phyloP scores from a whole-genome alignment of 2,329 filamentous ascomycete species.

The Hypoxylon sp. region DNA sequence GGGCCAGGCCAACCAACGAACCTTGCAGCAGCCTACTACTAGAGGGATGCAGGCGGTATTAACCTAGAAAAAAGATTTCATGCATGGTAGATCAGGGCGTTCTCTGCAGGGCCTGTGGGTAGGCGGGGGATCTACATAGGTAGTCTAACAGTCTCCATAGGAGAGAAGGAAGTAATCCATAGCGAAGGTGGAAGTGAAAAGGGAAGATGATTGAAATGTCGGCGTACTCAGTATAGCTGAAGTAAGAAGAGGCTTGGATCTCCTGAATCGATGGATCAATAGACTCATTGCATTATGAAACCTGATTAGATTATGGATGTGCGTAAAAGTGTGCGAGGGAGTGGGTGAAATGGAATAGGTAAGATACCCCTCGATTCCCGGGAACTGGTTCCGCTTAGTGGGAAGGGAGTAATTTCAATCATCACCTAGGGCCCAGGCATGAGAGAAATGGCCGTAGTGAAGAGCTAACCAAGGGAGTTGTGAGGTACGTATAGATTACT shows the following conservation, averaged over 20 bases:
- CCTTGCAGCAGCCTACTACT: slow-evolving; percentile 3
- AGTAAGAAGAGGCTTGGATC: slow-evolving; percentile 19
- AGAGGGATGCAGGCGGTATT: slow-evolving; percentile 7
- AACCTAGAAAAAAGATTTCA: slow-evolving; percentile 12
- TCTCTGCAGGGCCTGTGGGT: slow-evolving; percentile 12
- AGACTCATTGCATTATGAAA: slow-evolving; percentile 13
- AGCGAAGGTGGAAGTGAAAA: background rate
- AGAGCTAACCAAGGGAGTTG: too few relatives aligned
- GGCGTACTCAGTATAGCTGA: slow-evolving; percentile 1
- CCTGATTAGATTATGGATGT: background rate
- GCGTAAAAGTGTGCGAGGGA: too few relatives aligned
- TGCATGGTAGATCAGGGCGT: slow-evolving; percentile 35
- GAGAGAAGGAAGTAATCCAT: slow-evolving; percentile 12
- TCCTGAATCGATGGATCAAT: slow-evolving; percentile 24
- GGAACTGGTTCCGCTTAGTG: too few relatives aligned
- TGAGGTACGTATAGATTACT: too few relatives aligned
- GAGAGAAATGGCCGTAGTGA: too few relatives aligned
- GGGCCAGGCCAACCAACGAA: background rate
- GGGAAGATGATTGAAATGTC: background rate
- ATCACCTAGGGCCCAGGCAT: too few relatives aligned
- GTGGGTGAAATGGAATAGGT: too few relatives aligned
- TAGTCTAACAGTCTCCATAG: slow-evolving; percentile 2
- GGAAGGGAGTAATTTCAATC: too few relatives aligned
- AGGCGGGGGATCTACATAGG: background rate
- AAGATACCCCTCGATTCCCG: too few relatives aligned